A percentile compares a stretch with the other conserved stretches of the same genome.
Evolutionary conservation across 306 rosid genomes (phyloP).

Genomic region (Cucurbita moschata): DNA sequence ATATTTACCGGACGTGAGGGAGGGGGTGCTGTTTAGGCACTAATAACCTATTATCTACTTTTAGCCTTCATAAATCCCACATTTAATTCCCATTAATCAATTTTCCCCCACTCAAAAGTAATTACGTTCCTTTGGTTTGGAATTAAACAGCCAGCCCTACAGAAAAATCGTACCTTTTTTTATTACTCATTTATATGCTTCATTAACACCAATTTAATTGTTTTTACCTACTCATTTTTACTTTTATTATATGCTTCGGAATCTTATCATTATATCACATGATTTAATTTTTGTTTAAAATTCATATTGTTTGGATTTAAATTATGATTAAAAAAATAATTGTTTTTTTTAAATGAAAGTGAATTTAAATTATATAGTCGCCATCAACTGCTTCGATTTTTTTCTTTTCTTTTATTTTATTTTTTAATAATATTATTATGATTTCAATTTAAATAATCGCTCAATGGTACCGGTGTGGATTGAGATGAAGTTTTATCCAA

Average conservation of each 20-base stretch:
- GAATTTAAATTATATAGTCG: too few relatives aligned
- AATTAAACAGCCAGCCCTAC: neutral
- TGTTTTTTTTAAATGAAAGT: too few relatives aligned
- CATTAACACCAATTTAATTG: too few relatives aligned
- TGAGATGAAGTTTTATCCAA: neutral
- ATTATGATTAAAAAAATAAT: too few relatives aligned
- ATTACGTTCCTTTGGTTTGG: neutral
- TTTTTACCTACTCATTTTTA: too few relatives aligned
- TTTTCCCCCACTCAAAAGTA: neutral
- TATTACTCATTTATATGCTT: too few relatives aligned
- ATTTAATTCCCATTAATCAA: neutral
- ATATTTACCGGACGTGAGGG: neutral
- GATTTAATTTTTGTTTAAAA: too few relatives aligned
- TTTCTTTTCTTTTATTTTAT: neutral
- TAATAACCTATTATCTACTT: neutral
- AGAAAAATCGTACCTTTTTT: too few relatives aligned
- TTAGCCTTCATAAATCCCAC: neutral
- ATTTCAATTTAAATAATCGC: neutral
- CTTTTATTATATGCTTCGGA: too few relatives aligned
- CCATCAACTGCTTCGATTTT: neutral
- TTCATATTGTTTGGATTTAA: too few relatives aligned
- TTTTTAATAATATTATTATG: neutral
- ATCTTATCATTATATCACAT: too few relatives aligned
- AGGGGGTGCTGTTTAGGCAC: neutral
- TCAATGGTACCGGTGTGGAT: neutral